Evolutionary conservation across 2,329 filamentous ascomycete species (phyloP).

Genomic region (Neonectria coccinea): DNA sequence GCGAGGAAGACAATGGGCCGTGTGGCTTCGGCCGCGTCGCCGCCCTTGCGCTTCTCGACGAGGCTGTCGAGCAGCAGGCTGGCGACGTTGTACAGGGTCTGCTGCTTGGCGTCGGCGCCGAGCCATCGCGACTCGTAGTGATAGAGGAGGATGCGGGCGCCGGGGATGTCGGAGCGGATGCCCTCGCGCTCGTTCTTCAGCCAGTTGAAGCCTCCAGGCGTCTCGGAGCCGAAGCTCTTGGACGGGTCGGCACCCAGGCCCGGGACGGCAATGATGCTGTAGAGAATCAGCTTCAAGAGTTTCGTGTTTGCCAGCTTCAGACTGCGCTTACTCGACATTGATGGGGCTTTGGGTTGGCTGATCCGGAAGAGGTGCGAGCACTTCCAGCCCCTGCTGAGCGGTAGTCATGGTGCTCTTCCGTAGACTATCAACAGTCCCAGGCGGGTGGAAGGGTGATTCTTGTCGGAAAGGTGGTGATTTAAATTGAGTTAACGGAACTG

Average conservation of each 20-base stretch:
- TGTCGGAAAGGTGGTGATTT: background rate
- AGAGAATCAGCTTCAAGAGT: background rate
- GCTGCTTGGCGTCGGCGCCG: constrained; percentile 20
- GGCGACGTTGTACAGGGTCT: constrained; percentile 23
- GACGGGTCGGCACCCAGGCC: constrained; percentile 24
- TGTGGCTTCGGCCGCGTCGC: constrained; percentile 13
- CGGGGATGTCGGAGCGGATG: constrained; percentile 21
- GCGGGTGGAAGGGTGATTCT: background rate
- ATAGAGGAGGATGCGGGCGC: constrained; percentile 19
- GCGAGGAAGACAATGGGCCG: constrained; percentile 23
- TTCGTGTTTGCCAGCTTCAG: background rate
- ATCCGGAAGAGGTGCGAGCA: background rate
- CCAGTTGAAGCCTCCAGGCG: constrained; percentile 27
- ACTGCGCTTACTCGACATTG: constrained; percentile 14
- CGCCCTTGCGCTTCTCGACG: constrained; percentile 15
- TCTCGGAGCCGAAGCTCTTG: constrained; percentile 25
- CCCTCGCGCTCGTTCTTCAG: constrained; percentile 22
- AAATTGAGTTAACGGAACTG: background rate
- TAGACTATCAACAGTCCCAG: background rate
- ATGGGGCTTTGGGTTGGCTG: background rate
- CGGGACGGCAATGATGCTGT: constrained; percentile 19
- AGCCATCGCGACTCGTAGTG: constrained; percentile 26
- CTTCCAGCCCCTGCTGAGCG: background rate
- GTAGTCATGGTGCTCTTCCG: background rate
- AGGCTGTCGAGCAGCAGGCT: constrained; percentile 24